phyloP scores from a whole-genome alignment of 129 eudicot genomes.

The Pulicaria dysenterica region DNA sequence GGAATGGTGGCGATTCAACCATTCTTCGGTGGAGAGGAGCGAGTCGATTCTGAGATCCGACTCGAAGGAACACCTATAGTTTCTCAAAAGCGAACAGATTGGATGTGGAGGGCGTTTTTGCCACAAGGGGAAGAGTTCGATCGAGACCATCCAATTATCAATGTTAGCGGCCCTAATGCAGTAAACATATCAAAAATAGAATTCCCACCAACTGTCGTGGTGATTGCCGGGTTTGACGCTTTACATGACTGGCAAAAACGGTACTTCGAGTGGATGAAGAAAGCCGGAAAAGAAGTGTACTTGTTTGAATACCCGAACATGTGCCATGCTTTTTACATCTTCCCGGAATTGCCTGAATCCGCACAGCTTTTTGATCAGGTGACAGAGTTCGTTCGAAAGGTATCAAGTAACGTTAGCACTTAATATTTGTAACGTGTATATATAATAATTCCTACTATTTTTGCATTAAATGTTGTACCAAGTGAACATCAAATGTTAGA shows the following conservation, averaged over 20 bases:
- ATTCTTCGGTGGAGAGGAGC: conserved; percentile 39
- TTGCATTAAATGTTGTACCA: too few species aligned
- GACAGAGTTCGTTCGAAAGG: conserved; percentile 23
- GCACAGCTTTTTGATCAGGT: conserved; percentile 11
- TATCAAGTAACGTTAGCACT: conserved; percentile 22
- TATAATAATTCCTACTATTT: too few species aligned
- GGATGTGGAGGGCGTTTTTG: conserved; percentile 44
- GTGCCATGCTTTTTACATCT: conserved; percentile 34
- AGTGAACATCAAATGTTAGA: too few species aligned
- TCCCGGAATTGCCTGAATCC: conserved; percentile 36
- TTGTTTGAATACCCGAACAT: conserved; percentile 33
- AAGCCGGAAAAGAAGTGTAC: conserved; percentile 16
- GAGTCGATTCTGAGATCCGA: conserved; percentile 33
- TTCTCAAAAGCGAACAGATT: conserved; percentile 27
- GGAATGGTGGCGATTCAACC: conserved; percentile 49
- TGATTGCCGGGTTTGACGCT: conserved; percentile 16
- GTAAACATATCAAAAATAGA: conserved; percentile 27
- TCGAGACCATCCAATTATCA: conserved; percentile 40
- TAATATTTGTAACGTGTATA: background rate
- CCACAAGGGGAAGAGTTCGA: conserved; percentile 33
- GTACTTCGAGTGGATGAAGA: conserved; percentile 32
- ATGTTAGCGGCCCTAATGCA: conserved; percentile 45
- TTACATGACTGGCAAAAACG: conserved; percentile 34
- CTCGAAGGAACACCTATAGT: conserved; percentile 18
- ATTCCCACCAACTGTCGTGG: conserved; percentile 27